Percentiles rank a stretch among this genome's conserved stretches.
Conservation (phyloP, 73 alveolate species). For the Paramecium biaurelia region DNA sequence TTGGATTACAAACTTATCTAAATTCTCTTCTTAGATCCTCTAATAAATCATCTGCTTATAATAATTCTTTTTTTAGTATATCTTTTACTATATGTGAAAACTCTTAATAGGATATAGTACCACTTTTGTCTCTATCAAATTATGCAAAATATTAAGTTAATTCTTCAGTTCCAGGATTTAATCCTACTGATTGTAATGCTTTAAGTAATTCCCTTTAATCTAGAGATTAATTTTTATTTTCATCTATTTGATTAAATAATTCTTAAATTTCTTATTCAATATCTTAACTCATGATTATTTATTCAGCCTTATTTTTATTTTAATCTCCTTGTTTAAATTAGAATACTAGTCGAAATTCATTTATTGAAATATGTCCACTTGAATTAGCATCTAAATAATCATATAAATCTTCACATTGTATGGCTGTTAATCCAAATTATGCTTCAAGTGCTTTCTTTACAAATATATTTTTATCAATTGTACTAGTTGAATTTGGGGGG, state of each 20-base stretch:
- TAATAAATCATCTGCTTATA: constrained; percentile 61
- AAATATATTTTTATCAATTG: neutral
- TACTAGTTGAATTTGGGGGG: neutral
- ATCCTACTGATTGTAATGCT: constrained; percentile 45
- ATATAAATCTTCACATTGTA: constrained; percentile 29
- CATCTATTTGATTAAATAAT: constrained; percentile 42
- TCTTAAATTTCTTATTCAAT: constrained; percentile 49
- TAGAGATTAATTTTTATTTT: constrained; percentile 44
- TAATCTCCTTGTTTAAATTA: neutral
- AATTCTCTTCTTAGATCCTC: constrained; percentile 56
- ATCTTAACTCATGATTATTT: constrained; percentile 29
- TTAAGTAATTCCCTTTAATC: constrained; percentile 47
- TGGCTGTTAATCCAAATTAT: neutral
- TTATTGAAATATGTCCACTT: constrained; percentile 41
- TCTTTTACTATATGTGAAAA: constrained; percentile 44
- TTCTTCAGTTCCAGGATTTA: constrained; percentile 37
- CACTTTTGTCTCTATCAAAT: constrained; percentile 57
- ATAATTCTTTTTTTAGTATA: constrained; percentile 48
- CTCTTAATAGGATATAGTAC: constrained; percentile 52
- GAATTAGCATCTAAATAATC: constrained; percentile 54
- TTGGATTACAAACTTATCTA: constrained; percentile 47
- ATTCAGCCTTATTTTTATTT: constrained; percentile 30
- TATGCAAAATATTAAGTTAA: constrained; percentile 26
- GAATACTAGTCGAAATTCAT: constrained; percentile 52
- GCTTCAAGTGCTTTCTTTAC: neutral